Evolutionary conservation across 495 filamentous ascomycete species (phyloP).

Genomic region (Penicillium coprophilum): DNA sequence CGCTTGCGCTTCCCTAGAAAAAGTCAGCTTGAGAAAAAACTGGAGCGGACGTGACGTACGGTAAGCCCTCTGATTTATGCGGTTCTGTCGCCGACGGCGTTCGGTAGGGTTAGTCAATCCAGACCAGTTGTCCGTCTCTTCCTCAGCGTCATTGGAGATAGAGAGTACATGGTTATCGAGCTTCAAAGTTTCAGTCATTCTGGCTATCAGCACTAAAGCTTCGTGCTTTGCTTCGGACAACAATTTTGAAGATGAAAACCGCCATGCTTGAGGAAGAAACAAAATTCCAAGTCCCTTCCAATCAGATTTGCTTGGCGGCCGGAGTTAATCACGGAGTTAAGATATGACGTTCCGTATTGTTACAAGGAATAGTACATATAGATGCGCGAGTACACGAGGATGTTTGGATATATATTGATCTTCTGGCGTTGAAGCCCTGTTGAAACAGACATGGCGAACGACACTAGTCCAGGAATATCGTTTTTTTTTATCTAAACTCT

Average conservation of each 20-base stretch:
- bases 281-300: not conserved
- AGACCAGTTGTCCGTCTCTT: conserved; percentile 37
- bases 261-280: not conserved
- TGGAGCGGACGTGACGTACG: conserved; percentile 26
- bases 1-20: conserved; percentile 18
- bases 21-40: not conserved
- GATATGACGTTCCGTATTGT: not conserved
- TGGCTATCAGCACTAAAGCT: not conserved
- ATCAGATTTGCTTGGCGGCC: not conserved
- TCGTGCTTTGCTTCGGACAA: not conserved
- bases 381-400: too few relatives aligned
- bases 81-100: conserved; percentile 43
- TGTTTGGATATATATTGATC: not conserved
- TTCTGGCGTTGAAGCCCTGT: too few relatives aligned
- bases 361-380: too few relatives aligned
- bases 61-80: conserved; percentile 45
- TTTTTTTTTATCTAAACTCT: conserved; percentile 14
- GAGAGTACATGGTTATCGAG: not conserved
- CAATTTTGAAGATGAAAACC: not conserved
- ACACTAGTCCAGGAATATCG: not conserved
- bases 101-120: conserved; percentile 40
- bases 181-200: not conserved
- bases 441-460: too few relatives aligned
- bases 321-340: not conserved
- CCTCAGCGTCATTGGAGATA: not conserved